A percentile compares a stretch with the other conserved stretches of the same genome.
Evolutionary conservation across 345 rosid genomes (phyloP).

Genomic region (Rhodomyrtus tomentosa): DNA sequence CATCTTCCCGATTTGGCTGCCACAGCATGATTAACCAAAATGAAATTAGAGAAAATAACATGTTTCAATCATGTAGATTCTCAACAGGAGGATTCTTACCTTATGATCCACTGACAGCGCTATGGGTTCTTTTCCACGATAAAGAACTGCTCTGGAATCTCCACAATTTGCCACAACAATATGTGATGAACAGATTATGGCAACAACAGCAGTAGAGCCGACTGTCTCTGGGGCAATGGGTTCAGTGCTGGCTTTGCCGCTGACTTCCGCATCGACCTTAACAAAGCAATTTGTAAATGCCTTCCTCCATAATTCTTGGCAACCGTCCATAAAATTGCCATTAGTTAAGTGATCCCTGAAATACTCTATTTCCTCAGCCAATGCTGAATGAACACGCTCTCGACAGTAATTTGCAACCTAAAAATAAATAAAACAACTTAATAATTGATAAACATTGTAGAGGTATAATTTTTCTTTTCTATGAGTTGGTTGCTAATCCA

Average conservation of each 20-base stretch:
- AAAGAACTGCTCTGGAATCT: constrained; percentile 93
- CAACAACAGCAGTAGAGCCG: constrained; percentile 95
- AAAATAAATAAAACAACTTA: neutral
- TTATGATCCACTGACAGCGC: constrained; percentile 93
- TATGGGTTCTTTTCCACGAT: constrained; percentile 85
- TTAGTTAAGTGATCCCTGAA: constrained; percentile 25
- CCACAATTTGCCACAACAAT: constrained; percentile 88
- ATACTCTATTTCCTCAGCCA: constrained; percentile 58
- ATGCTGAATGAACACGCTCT: constrained; percentile 52
- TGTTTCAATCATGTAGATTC: neutral
- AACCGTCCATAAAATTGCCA: constrained; percentile 36
- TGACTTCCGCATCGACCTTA: constrained; percentile 70
- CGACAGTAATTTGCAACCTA: constrained; percentile 91
- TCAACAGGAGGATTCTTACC: constrained; percentile 24
- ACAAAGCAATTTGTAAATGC: constrained; percentile 65
- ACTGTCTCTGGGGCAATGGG: constrained; percentile 92
- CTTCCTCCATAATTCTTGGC: constrained; percentile 77
- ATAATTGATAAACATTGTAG: neutral
- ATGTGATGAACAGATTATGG: constrained; percentile 74
- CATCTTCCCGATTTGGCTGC: constrained; percentile 96
- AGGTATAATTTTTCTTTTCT: neutral
- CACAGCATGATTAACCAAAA: constrained; percentile 5
- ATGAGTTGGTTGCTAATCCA: neutral
- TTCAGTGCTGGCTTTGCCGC: constrained; percentile 39
- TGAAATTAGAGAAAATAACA: neutral